Evolutionary conservation across 768 basidiomycete species (phyloP).

Genomic region (Lactarius evosmus): DNA sequence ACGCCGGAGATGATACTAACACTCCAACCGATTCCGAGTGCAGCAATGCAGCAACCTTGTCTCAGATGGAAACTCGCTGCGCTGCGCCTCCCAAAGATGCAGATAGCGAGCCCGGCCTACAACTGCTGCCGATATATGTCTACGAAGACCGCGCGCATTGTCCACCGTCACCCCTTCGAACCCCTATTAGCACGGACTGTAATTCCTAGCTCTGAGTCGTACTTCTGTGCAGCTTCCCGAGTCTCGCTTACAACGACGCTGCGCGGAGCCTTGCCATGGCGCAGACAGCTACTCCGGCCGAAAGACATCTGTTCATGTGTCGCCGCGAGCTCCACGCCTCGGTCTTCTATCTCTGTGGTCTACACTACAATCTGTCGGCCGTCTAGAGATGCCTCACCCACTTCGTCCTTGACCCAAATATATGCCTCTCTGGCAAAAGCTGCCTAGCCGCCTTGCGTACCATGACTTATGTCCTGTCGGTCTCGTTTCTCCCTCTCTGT

Average conservation of each 20-base stretch:
- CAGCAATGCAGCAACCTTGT: neutral
- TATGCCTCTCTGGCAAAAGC: neutral
- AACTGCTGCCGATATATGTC: neutral
- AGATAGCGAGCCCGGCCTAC: conserved; percentile 7
- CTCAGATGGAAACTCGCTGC: neutral
- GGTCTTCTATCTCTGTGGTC: neutral
- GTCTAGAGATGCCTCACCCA: neutral
- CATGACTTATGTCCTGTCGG: too few relatives aligned
- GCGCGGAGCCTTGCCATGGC: neutral
- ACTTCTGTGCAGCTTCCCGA: neutral
- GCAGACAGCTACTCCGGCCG: conserved; percentile 15
- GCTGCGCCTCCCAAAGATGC: neutral
- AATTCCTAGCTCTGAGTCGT: neutral
- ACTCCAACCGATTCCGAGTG: neutral
- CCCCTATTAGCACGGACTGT: neutral
- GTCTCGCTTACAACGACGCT: too few relatives aligned
- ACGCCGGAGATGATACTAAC: neutral
- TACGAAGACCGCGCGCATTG: neutral
- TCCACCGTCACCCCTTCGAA: conserved; percentile 13
- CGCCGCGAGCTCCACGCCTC: conserved; percentile 7
- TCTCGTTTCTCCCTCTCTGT: neutral
- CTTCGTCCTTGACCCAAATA: neutral
- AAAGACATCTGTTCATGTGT: conserved; percentile 13
- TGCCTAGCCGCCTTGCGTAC: neutral
- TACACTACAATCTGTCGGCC: conserved; percentile 4